Base-by-base conservation (phyloP, 177 flowering plant genomes). In the Vitis hybrid region DNA sequence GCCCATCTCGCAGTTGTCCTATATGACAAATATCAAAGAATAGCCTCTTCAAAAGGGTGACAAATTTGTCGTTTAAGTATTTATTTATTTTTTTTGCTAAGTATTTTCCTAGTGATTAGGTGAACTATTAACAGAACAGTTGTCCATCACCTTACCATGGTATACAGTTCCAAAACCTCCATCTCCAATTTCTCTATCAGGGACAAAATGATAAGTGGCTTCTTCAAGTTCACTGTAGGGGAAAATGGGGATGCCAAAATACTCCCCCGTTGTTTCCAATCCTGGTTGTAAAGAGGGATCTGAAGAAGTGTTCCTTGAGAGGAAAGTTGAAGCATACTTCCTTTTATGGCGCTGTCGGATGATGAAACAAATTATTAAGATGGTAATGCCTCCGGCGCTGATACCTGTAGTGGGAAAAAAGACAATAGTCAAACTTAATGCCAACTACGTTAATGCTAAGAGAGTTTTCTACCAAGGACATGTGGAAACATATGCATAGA, bases 131-230 rank as follows among this genome's bases (percentile, higher is more conserved):
- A 26, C 30, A 26, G 30, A 26, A 26, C 0, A 3, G 45, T 21
- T 4, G 26, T 17, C 49, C 32, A 32, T 21, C 8, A 52, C 52
- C 81, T 77, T 81, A 89, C 96, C 96, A 68, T 75, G 56, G 74
- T 89, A 91, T 13, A 91, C 94, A 58, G 85, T 84, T 48, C 97
- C 97, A 60, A 83, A 91, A 52, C 94, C 97, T 30, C 97, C 97
- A 70, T 91, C 90, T 18, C 97, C 97, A 19, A 91, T 83, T 66
- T 87, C 91, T 64, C 73, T 83, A 18, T 76, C 74, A 10, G 74
- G 4, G 52, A 78, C 82, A 63, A 91, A 91, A 66, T 90, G 72
- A 70, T 86, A 69, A 14, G 97, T 91, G 67, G 94, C 97, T 73
- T 86, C 86, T 73, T 82, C 77, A 51, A 90, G 93, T 64, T 90